Conservation (phyloP, 108 stramenopile species). For the Pseudonitzschia delicatissima region DNA sequence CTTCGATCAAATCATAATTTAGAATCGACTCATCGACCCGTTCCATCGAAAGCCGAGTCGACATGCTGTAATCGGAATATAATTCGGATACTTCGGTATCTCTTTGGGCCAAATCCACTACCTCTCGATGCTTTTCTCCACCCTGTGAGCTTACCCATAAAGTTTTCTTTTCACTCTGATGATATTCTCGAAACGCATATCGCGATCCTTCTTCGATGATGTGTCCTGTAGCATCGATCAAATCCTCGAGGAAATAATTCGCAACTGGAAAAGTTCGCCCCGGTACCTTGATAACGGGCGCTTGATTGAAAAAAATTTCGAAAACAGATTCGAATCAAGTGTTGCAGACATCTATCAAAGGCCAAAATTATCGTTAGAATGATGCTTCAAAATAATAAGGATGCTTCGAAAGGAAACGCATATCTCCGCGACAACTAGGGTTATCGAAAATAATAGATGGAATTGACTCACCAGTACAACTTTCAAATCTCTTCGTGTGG, state of each 20-base stretch:
- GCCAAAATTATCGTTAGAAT: not conserved
- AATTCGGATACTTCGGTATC: constrained; percentile 41
- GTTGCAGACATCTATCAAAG: constrained; percentile 87
- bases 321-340: constrained; percentile 74
- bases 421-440: too few relatives aligned
- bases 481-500: constrained; percentile 64
- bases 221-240: constrained; percentile 78
- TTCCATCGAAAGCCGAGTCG: constrained; percentile 67
- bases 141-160: constrained; percentile 59
- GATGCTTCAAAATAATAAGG: not conserved
- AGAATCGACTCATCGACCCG: constrained; percentile 68
- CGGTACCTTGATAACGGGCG: constrained; percentile 74
- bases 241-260: constrained; percentile 79
- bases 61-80: constrained; percentile 61
- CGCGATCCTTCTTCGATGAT: constrained; percentile 76
- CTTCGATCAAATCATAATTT: constrained; percentile 78
- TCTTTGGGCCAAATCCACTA: constrained; percentile 40
- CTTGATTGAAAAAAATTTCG: constrained; percentile 63
- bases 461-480: constrained; percentile 51
- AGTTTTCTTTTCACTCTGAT: constrained; percentile 27
- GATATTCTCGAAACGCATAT: constrained; percentile 47
- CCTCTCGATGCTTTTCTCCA: constrained; percentile 62
- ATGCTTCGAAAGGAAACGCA: not conserved
- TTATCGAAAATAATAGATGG: not conserved
- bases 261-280: constrained; percentile 84